Evolutionary conservation across 257 asterid species (phyloP).

Genomic region (Knoxia roxburghii): DNA sequence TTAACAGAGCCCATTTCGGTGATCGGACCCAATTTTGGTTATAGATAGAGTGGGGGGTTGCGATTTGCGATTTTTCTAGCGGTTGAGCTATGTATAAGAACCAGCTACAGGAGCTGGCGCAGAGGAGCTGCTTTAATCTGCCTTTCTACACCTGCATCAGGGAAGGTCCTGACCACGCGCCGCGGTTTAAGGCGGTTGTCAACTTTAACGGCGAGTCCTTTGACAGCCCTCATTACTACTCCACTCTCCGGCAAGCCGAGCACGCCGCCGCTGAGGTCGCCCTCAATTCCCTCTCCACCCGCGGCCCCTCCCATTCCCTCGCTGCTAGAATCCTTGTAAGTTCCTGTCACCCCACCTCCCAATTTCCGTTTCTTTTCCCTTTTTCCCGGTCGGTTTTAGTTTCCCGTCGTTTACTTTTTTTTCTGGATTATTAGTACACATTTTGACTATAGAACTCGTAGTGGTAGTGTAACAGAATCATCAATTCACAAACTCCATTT

Average conservation of each 20-base stretch:
- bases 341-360: too few species aligned
- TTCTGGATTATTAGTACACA: not conserved
- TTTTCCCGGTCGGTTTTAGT: not conserved
- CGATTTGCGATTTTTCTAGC: too few species aligned
- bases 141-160: constrained; percentile 69
- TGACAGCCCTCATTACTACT: constrained; percentile 53
- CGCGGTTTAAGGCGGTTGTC: constrained; percentile 71
- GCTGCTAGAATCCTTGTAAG: constrained; percentile 71
- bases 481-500: too few species aligned
- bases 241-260: constrained; percentile 79
- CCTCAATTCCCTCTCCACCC: constrained; percentile 49
- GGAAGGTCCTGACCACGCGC: constrained; percentile 95
- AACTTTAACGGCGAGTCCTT: constrained; percentile 69
- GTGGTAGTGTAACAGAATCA: too few species aligned
- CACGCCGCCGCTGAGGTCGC: constrained; percentile 89
- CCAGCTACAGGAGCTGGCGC: constrained; percentile 95
- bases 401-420: not conserved
- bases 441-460: too few species aligned
- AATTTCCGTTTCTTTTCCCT: not conserved
- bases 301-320: constrained; percentile 60
- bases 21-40: not conserved
- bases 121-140: constrained; percentile 81
- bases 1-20: not conserved
- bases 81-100: constrained; percentile 53
- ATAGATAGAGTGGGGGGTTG: too few species aligned